These are phyloP conservation scores for Galerina sulciceps DNA, from an alignment of 768 basidiomycete genomes.

Conservation along the genomic window DNA sequence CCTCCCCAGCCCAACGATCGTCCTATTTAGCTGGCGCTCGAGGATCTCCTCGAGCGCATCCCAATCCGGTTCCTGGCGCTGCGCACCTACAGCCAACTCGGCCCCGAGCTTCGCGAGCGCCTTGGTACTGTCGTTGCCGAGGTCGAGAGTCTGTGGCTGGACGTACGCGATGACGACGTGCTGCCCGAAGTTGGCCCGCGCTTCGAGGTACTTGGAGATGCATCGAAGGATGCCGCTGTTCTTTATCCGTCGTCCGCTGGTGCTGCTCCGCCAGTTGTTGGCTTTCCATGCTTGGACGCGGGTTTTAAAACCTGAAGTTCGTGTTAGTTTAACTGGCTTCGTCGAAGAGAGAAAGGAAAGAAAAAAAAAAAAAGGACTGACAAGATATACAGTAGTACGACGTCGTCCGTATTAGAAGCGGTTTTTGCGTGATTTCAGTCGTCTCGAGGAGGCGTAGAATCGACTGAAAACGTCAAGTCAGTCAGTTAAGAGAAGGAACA, in stretches of 20 bases:
- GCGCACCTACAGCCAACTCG: not conserved
- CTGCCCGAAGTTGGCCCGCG: slow-evolving; percentile 54
- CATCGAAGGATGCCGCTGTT: slow-evolving; percentile 76
- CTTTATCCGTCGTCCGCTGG: slow-evolving; percentile 63
- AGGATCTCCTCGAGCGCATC: not conserved
- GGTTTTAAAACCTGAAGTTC: slow-evolving; percentile 56
- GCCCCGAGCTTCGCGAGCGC: not conserved
- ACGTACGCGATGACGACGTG: slow-evolving; percentile 48
- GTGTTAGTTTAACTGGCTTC: slow-evolving; percentile 1
- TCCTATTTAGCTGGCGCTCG: not conserved
- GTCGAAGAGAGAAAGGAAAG: no score
- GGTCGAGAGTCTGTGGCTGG: not conserved
- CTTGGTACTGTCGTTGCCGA: not conserved
- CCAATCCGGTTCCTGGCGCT: not conserved
- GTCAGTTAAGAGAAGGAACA: not conserved
- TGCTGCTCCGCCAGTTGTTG: slow-evolving; percentile 53
- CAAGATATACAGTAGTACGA: slow-evolving; percentile 84
- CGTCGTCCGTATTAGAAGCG: slow-evolving; percentile 81
- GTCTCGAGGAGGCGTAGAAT: slow-evolving; percentile 84
- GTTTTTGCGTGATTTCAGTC: slow-evolving; percentile 53
- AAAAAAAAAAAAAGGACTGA: slow-evolving; percentile 32
- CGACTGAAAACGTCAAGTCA: slow-evolving; percentile 65
- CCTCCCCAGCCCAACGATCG: not conserved
- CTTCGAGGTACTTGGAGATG: slow-evolving; percentile 61
- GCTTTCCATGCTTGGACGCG: slow-evolving; percentile 72